phyloP scores from a whole-genome alignment of 108 stramenopile species.

The Cyclotella choctawhatcheeana region DNA sequence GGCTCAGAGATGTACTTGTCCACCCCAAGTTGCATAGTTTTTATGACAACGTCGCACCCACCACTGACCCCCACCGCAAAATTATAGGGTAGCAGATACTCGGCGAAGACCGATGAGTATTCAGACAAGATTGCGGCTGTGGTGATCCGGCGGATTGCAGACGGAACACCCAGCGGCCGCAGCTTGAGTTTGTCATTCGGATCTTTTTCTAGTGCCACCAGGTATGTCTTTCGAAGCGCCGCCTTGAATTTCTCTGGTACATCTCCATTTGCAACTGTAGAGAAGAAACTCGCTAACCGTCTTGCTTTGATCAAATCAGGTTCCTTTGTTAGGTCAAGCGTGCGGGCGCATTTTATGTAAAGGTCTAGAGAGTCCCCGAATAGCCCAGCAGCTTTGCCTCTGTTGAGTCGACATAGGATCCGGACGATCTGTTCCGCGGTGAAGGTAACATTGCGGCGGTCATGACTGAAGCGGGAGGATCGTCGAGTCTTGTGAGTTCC shows the following conservation, averaged over 20 bases:
- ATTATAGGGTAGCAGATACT: not conserved
- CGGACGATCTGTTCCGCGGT: not conserved
- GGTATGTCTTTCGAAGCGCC: not conserved
- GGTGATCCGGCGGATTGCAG: not conserved
- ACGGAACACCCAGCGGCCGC: not conserved
- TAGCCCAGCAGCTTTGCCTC: not conserved
- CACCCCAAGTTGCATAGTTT: not conserved
- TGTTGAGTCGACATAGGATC: not conserved
- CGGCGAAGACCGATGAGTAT: not conserved
- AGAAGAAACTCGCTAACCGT: not conserved
- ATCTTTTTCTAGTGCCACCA: constrained; percentile 1
- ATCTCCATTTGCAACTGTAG: not conserved
- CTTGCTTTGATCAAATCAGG: not conserved
- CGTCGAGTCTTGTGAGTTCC: not conserved
- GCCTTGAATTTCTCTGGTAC: not conserved
- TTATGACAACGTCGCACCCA: not conserved
- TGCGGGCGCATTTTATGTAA: not conserved
- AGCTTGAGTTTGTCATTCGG: not conserved
- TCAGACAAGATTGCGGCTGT: too few species aligned
- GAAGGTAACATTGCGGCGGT: not conserved
- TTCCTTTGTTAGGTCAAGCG: not conserved
- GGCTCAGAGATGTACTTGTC: not conserved
- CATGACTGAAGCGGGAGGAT: not conserved
- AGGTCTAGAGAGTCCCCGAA: not conserved
- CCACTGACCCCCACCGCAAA: constrained; percentile 2